These are phyloP conservation scores for Galium porrigens DNA, from an alignment of 305 asterid genomes.

Conservation along the genomic window DNA sequence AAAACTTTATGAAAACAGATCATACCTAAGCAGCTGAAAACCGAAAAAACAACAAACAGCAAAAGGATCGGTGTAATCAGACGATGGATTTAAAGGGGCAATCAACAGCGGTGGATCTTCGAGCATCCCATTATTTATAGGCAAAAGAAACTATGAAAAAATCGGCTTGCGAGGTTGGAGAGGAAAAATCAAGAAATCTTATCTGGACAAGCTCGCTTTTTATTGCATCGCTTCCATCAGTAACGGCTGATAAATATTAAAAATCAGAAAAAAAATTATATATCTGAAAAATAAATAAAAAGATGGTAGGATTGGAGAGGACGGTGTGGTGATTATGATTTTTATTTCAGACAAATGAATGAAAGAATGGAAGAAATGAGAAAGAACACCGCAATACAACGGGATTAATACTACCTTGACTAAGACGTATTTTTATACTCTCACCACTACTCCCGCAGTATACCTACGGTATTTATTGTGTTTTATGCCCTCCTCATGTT, in stretches of 20 bases:
- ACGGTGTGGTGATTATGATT: slow-evolving; percentile 1
- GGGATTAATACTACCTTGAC: background rate
- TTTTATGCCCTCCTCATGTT: background rate
- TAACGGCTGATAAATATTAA: slow-evolving; percentile 7
- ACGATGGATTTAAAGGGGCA: slow-evolving; percentile 17
- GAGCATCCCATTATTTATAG: slow-evolving; percentile 7
- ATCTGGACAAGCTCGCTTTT: slow-evolving; percentile 8
- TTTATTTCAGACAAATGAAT: slow-evolving; percentile 1
- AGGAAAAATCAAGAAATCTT: slow-evolving; percentile 10
- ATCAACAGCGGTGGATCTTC: slow-evolving; percentile 44
- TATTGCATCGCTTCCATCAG: background rate
- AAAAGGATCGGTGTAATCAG: slow-evolving; percentile 25
- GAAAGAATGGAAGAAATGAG: background rate
- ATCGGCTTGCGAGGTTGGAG: background rate
- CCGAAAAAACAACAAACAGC: slow-evolving; percentile 17
- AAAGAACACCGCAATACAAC: background rate
- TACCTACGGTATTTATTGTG: background rate
- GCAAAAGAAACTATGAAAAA: background rate
- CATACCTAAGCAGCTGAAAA: slow-evolving; percentile 25
- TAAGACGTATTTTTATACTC: background rate
- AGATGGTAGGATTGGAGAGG: slow-evolving; percentile 5
- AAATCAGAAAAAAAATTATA: background rate
- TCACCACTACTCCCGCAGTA: background rate
- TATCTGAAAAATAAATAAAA: background rate
- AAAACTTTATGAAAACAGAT: slow-evolving; percentile 19